Evolutionary conservation across 306 rosid species (phyloP).

Genomic region (Arachis hypogaea): DNA sequence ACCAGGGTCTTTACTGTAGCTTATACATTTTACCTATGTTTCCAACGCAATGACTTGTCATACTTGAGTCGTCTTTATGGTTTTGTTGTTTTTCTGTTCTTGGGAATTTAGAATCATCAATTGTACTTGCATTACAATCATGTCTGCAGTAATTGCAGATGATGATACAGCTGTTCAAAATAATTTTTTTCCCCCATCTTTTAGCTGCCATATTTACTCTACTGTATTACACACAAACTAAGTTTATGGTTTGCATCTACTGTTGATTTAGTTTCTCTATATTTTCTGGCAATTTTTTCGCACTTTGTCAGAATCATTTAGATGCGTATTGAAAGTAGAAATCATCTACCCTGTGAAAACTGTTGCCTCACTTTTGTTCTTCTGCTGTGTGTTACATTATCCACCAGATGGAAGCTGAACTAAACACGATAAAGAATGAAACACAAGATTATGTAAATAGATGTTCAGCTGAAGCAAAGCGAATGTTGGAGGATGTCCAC

Average conservation of each 20-base stretch:
- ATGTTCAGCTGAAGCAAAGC: slow-evolving; percentile 61
- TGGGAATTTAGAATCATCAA: neutral
- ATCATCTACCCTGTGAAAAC: slow-evolving; percentile 2
- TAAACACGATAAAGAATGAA: slow-evolving; percentile 59
- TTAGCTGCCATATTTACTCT: no score
- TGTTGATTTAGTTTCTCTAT: no score
- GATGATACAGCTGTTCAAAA: neutral
- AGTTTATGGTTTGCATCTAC: neutral
- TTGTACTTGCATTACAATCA: neutral
- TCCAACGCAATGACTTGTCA: neutral
- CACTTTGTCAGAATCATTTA: no score
- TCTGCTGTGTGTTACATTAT: slow-evolving; percentile 31
- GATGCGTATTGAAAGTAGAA: slow-evolving; percentile 13
- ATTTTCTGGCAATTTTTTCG: neutral
- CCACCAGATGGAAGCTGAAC: slow-evolving; percentile 65
- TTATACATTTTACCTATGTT: neutral
- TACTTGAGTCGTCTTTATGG: neutral
- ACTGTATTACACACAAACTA: slow-evolving; percentile 6
- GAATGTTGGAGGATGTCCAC: slow-evolving; percentile 62
- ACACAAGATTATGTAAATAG: slow-evolving; percentile 50
- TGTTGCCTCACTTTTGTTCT: slow-evolving; percentile 32
- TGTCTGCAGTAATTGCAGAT: neutral
- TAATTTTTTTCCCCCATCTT: neutral
- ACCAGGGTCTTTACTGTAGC: slow-evolving; percentile 2
- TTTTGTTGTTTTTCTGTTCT: no score